Percentiles rank a stretch among this genome's conserved stretches.
Evolutionary conservation across 2,329 filamentous ascomycete genomes (phyloP).

Genomic region (Cercospora janseana): DNA sequence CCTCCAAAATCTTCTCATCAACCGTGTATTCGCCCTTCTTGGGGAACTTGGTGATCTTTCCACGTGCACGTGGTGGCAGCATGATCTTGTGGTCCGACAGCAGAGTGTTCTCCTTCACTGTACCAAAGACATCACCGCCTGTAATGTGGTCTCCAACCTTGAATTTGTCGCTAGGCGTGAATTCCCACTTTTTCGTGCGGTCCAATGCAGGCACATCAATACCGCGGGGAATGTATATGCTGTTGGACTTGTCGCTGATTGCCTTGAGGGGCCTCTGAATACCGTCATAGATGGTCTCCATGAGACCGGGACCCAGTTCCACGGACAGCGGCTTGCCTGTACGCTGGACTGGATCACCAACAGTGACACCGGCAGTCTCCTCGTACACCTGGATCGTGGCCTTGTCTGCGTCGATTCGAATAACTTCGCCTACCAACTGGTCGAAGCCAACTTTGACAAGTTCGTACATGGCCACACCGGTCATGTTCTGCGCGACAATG

Average conservation of each 20-base stretch:
- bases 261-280: slow-evolving; percentile 91
- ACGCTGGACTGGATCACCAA: slow-evolving; percentile 86
- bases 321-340: slow-evolving; percentile 96
- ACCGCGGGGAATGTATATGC: slow-evolving; percentile 97
- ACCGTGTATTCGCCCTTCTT: slow-evolving; percentile 91
- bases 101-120: slow-evolving; percentile 93
- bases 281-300: slow-evolving; percentile 99
- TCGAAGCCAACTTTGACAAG: slow-evolving; percentile 92
- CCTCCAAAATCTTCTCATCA: slow-evolving; percentile 86
- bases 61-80: slow-evolving; percentile 82
- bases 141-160: slow-evolving; percentile 98
- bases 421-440: slow-evolving; percentile 91
- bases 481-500: slow-evolving; percentile 96
- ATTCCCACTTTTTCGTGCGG: slow-evolving; percentile 93
- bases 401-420: slow-evolving; percentile 93
- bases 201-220: slow-evolving; percentile 84
- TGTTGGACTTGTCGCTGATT: slow-evolving; percentile 73
- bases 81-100: slow-evolving; percentile 91
- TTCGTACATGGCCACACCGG: slow-evolving; percentile 99
- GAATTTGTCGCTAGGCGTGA: slow-evolving; percentile 69
- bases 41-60: slow-evolving; percentile 88
- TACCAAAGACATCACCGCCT: slow-evolving; percentile 93
- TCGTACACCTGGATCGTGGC: slow-evolving; percentile 99
- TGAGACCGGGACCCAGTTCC: slow-evolving; percentile 91
- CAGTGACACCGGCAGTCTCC: slow-evolving; percentile 94